Evolutionary conservation across 78 protist genomes (phyloP), one percentile per base, ranked within the genome.

Genomic region (Dictyostelium capitatum): DNA sequence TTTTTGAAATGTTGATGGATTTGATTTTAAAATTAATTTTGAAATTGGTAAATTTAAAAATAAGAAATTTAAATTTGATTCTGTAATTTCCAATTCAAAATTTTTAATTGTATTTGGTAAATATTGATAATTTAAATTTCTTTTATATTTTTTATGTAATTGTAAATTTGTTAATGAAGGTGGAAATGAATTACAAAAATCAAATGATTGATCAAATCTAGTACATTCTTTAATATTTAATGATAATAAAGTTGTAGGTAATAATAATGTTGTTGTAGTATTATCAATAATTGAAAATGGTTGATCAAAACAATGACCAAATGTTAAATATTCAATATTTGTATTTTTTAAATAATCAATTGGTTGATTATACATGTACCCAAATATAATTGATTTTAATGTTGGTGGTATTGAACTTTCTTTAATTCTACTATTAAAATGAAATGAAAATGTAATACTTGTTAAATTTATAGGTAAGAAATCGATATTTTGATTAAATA

Each of bases 161-260:
- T n/a, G 37, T 25, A 62, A 37, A 1, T 32, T 23, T 62, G 23
- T 62, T 10, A 62, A 23, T 11, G 23, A 25, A 25, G 70, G 70
- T 23, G 70, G 70, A n/a, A 62, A 62, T 23, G 41, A 23, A 62
- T 62, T 62, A n/a, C 10, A n/a, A 30, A 30, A 30, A 37, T 69
- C 77, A 69, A 69, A 69, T 37, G 53, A 14, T 43, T 72, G 57
- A 72, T 72, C 79, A 46, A 72, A 72, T 72, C 79, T 72, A 4
- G 75, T 67, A 17, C 50, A 28, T 19, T 32, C 47, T 67, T 12
- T 32, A 67, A 67, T 41, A 32, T 32, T n/a, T 5, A 67, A 32
- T 14, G 12, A 32, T 7, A n/a, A 30, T 0, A 67, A 37, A 32
- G 48, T 28, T 5, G 9, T 5, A 4, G 75, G 75, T 32, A 67